Base-by-base conservation (phyloP, 306 rosid genomes). In the Cucumis hystrix region DNA sequence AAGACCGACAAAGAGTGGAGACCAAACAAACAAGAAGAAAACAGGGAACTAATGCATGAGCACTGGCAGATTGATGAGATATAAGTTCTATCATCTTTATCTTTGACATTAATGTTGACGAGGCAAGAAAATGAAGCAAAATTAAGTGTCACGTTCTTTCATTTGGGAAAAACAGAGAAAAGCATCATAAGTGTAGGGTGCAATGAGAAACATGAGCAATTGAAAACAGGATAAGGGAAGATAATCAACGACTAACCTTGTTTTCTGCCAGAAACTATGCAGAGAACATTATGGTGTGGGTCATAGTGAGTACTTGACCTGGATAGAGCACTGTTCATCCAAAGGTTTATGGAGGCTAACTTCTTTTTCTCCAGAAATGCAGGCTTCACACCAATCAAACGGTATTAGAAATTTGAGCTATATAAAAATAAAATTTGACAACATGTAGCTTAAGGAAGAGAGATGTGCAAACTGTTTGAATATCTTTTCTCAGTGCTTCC, bases 271-370 rank as follows among this genome's bases (percentile, higher is more conserved):
- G 91, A 86, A 84, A 96, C 92, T 78, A 91, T 33, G 78, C 99
- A 91, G 65, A 96, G 89, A 85, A 96, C 88, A 79, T 92, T 96
- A 77, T 92, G 93, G 84, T 92, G 92, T 33, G 99, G 99, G 85
- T 96, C 99, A 85, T 96, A 96, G 85, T 92, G 99, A 70, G 98
- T 84, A 83, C 98, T 96, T 77, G 98, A 96, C 88, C 97, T 91
- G 74, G 93, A 87, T 61, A 82, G 82, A 72, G 91, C 86, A 82
- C 82, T 89, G 91, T 92, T 96, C 99, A 96, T 91, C 99, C 99
- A 96, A 78, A 96, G 85, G 85, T 96, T 96, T 80, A 89, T 78
- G 40, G 96, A 91, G 78, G 88, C 86, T 79, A 92, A 20, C 68
- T 55, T 84, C 85, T 86, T 96, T 28, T 66, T 88, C 78, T 70